Evolutionary conservation across 2,329 filamentous ascomycete species (phyloP), one percentile per base, ranked within the genome.

Genomic region (Penicillium hesseltinei): DNA sequence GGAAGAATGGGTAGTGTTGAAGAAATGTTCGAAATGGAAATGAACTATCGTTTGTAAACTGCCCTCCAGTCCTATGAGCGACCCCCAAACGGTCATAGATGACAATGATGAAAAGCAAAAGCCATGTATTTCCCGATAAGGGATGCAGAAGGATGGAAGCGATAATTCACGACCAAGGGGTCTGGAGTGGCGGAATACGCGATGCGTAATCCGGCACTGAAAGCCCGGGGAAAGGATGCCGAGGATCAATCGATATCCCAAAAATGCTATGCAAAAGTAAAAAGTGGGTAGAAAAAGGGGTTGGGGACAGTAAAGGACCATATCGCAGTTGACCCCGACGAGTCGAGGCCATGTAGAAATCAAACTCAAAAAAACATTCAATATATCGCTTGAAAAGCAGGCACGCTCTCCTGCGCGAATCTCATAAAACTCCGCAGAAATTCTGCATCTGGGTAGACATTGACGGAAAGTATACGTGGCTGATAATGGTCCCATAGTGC

Each of bases 311-410:
- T 13, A 10, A 35, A 38, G 4, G 51, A 57, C 35, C 55, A 58
- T 58, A 56, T 57, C 55, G 49, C 56, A 60, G 33, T 10, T 55
- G 53, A 53, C 50, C 19, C 19, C 44, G 56, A 58, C 56, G 52
- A 31, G 45, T 59, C 55, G 39, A 56, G 49, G 58, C 42, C 50
- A 64, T 54, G 47, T 17, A 19, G 47, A 64, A 62, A 55, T 52
- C 35, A 53, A 62, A 57, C 40, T 50, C 42, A 43, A 48, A 44
- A 61, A 52, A 46, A 48, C 56, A 60, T 56, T 60, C 36, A 54
- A 55, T 57, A 51, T 48, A 52, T 53, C 58, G 62, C 56, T 64
- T 55, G 19, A 66, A 62, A 61, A 60, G 56, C 61, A 63, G 39
- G 52, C 55, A 58, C 54, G 57, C 47, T 53, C 43, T 51, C 50